A percentile compares a stretch with the other conserved stretches of the same genome.
Evolutionary conservation across 2,329 filamentous ascomycete species (phyloP).

Genomic region (Pseudogymnoascus sp.): DNA sequence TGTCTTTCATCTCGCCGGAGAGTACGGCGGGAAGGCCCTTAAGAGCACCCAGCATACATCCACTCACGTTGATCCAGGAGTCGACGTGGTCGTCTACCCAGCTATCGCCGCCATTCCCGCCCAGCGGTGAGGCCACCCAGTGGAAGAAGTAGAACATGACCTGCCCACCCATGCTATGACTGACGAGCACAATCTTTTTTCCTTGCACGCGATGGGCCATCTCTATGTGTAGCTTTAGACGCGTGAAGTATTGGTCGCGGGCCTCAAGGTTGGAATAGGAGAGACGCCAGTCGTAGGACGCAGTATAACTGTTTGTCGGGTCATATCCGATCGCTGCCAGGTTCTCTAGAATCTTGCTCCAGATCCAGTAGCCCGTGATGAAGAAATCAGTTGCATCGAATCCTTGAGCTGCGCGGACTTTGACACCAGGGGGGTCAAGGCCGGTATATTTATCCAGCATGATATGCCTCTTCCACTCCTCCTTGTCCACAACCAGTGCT

Average conservation of each 20-base stretch:
- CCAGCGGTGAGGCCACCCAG: constrained; percentile 70
- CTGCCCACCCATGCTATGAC: constrained; percentile 96
- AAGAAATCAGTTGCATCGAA: constrained; percentile 98
- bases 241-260: constrained; percentile 88
- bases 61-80: constrained; percentile 96
- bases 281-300: constrained; percentile 83
- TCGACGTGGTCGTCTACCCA: constrained; percentile 92
- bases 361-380: constrained; percentile 85
- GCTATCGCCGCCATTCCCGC: constrained; percentile 70
- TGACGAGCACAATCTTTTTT: constrained; percentile 77
- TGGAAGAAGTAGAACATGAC: constrained; percentile 76
- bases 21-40: constrained; percentile 87
- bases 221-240: constrained; percentile 85
- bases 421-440: constrained; percentile 81
- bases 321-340: constrained; percentile 94
- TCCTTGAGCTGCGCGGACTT: constrained; percentile 85
- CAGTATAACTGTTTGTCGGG: constrained; percentile 64
- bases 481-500: constrained; percentile 85
- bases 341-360: constrained; percentile 96
- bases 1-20: constrained; percentile 97
- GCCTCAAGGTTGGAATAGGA: constrained; percentile 84
- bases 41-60: constrained; percentile 91
- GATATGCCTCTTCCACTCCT: constrained; percentile 89
- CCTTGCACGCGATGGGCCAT: constrained; percentile 64
- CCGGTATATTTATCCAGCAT: constrained; percentile 93